Base-by-base conservation (phyloP, 2,329 filamentous ascomycete species). In the Piedraia hortae region DNA sequence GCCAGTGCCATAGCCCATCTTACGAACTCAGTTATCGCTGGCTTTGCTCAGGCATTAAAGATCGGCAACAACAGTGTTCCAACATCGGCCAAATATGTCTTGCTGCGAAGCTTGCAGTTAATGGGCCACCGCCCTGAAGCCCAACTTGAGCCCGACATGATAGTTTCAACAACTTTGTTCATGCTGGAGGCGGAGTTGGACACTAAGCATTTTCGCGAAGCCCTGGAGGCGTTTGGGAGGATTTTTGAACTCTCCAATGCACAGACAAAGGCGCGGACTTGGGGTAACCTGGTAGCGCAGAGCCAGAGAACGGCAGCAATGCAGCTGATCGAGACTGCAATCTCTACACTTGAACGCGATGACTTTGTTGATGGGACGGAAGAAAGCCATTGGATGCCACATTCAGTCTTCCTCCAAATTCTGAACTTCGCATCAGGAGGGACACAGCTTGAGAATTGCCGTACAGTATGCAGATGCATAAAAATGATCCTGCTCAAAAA, bases 401-500 rank as follows among this genome's bases (percentile, higher is more conserved):
- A 22, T 6, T 9, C 8, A 8, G 15, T 22, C 13, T 22, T 22
- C 11, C 10, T 5, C 9, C 8, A 22, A 3, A 14, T 22, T 7
- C 21, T 22, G 9, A 14, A 9, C 8, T 14, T 21, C 5, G 19
- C 10, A 8, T 14, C 13, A n/a, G 10, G 15, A 12, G 19, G 12
- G 15, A 14, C 13, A 7, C 13, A 21, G 3, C 19, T 12, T n/a
- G 19, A 12, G 8, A 15, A 23, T 10, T 20, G 20, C 13, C 21
- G 21, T 8, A 21, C 24, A 22, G 26, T 29, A 12, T 21, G 31
- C 14, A 23, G 29, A 8, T 34, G 28, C 13, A 19, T 40, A n/a
- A 19, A 25, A 7, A 22, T 26, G 0, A 25, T 36, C 5, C 23
- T 37, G 14, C 32, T 30, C 18, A 22, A 31, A 3, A 35, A 43